Base-by-base conservation (phyloP, 306 rosid genomes). In the Dalbergia cultrata region DNA sequence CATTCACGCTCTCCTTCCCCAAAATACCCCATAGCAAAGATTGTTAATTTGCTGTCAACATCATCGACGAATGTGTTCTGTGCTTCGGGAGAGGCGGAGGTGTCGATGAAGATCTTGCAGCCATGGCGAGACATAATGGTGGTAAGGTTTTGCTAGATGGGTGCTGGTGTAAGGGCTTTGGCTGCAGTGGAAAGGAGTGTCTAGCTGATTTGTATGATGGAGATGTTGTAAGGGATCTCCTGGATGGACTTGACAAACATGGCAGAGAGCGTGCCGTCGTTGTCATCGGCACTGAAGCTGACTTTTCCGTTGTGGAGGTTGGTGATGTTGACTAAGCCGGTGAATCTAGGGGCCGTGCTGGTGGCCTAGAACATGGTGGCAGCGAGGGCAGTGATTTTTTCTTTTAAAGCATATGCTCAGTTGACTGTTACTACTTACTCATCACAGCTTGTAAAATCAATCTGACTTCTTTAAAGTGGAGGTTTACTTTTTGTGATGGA, bases 291-390 rank as follows among this genome's bases (percentile, higher is more conserved):
- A 16, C 91, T 85, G 61, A 95, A 91, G 0, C 92, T 95, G 64
- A 95, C 97, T 41, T 90, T 95, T 0, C 99, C 99, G 22, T 97
- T 97, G 34, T 14, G 84, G 11, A 90, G 89, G 70, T 91, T 93
- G 19, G 99, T 95, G 56, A 95, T 95, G 89, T 95, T 95, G 50
- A 95, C 93, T 78, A 91, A 89, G 3, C 99, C 99, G 3, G 98
- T 0, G 16, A 96, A 74, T 0, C 96, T 98, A 0, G 92, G 92
- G 6, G 99, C 98, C 6, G 94, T 10, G 43, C 98, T 98, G 39
- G 93, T 84, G 80, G 98, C 90, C 61, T 95, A 98, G 76, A 83
- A 95, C 92, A 95, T 76, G 14, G 99, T 95, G 69, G 99, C 94
- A 9, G 91, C 90, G 5, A 93, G 81, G 26, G 98, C 96, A 3